A percentile compares a stretch with the other conserved stretches of the same genome.
phyloP scores from a whole-genome alignment of 2,329 filamentous ascomycete genomes.

The Xylaria hypoxylon region DNA sequence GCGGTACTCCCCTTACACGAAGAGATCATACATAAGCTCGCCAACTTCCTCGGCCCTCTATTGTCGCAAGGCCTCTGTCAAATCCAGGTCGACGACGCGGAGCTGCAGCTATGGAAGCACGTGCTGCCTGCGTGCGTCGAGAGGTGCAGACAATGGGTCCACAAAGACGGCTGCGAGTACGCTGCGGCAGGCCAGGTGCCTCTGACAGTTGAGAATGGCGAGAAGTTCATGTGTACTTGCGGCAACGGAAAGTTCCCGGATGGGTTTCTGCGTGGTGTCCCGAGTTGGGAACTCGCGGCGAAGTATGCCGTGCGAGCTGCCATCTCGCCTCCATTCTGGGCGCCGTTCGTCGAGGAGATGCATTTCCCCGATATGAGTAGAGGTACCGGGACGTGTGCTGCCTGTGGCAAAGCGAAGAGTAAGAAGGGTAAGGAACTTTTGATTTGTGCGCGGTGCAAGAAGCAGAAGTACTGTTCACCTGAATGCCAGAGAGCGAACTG shows the following conservation, averaged over 20 bases:
- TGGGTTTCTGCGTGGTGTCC: conserved; percentile 54
- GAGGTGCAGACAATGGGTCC: conserved; percentile 60
- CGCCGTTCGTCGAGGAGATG: conserved; percentile 41
- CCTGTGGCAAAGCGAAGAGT: not conserved
- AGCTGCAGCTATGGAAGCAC: conserved; percentile 65
- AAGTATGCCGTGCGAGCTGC: conserved; percentile 64
- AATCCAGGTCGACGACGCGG: conserved; percentile 60
- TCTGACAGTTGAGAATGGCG: conserved; percentile 52
- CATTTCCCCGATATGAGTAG: not conserved
- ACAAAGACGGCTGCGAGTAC: conserved; percentile 58
- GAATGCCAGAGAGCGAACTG: not conserved
- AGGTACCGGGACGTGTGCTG: not conserved
- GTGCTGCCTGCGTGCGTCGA: conserved; percentile 58
- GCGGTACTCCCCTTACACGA: conserved; percentile 57
- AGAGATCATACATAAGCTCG: conserved; percentile 49
- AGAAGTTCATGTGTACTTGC: conserved; percentile 58
- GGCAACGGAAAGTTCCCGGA: conserved; percentile 57
- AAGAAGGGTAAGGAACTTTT: not conserved
- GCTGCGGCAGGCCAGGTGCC: conserved; percentile 51
- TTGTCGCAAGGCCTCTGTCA: conserved; percentile 50
- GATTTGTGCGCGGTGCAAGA: not conserved
- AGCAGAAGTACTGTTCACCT: not conserved
- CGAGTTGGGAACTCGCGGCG: conserved; percentile 55
- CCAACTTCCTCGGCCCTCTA: too few species aligned
- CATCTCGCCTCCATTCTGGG: conserved; percentile 66